phyloP scores from a whole-genome alignment of 2,329 filamentous ascomycete genomes.

The Sphaerulina musiva region DNA sequence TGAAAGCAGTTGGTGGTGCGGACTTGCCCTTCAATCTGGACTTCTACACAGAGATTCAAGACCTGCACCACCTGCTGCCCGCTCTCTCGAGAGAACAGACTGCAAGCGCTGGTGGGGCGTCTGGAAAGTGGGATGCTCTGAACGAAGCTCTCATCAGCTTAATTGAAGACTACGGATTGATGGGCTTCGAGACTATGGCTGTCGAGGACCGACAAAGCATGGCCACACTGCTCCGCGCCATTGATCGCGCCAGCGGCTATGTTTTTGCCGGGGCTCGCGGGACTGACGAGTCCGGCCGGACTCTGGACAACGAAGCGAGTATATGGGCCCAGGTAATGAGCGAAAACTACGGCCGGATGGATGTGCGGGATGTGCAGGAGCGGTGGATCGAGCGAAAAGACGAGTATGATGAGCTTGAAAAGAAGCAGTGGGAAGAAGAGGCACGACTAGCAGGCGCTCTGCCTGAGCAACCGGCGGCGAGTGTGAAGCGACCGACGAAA shows the following conservation, averaged over 20 bases:
- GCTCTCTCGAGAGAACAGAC: constrained; percentile 70
- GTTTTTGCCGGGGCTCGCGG: constrained; percentile 86
- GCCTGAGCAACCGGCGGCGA: constrained; percentile 23
- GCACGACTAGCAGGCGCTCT: constrained; percentile 40
- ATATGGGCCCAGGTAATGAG: constrained; percentile 97
- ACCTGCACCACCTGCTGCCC: constrained; percentile 76
- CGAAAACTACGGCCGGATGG: constrained; percentile 60
- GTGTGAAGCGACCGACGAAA: constrained; percentile 21
- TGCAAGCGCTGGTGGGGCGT: constrained; percentile 28
- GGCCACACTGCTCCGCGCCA: constrained; percentile 81
- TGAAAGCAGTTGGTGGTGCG: constrained; percentile 63
- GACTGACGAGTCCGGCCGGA: constrained; percentile 61
- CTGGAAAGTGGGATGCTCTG: constrained; percentile 67
- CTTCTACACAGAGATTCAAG: constrained; percentile 95
- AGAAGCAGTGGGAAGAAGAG: constrained; percentile 68
- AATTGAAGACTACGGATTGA: constrained; percentile 82
- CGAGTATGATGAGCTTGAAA: constrained; percentile 75
- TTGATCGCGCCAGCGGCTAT: constrained; percentile 89
- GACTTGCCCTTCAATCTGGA: constrained; percentile 90
- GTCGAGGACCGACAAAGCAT: constrained; percentile 97
- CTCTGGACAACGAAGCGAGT: constrained; percentile 42
- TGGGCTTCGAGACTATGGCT: constrained; percentile 86
- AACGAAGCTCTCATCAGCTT: constrained; percentile 82
- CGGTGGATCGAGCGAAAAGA: constrained; percentile 89
- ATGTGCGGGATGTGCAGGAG: constrained; percentile 86